phyloP scores from a whole-genome alignment of 805 yeast genomes.

The Cyberlindnera mycetangii region DNA sequence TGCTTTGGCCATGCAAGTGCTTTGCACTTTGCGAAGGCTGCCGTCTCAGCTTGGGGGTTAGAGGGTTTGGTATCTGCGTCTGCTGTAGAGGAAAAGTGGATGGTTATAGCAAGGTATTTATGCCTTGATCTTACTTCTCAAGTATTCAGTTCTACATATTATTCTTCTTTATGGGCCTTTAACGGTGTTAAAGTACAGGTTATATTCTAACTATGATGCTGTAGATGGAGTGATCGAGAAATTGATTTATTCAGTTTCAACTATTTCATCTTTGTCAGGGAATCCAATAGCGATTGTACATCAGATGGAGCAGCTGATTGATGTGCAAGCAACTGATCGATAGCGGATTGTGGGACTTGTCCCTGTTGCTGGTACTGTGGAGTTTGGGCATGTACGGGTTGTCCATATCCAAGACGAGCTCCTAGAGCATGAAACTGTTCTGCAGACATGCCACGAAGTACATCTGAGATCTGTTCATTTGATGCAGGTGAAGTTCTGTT shows the following conservation, averaged over 20 bases:
- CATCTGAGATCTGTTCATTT: conserved; percentile 1
- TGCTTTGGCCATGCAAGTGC: conserved; percentile 93
- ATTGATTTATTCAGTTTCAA: too few relatives aligned
- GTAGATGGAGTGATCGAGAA: too few relatives aligned
- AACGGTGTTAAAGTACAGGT: too few relatives aligned
- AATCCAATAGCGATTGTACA: conserved; percentile 37
- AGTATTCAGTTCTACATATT: too few relatives aligned
- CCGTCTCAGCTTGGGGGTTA: conserved; percentile 64
- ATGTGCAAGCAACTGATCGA: conserved; percentile 5
- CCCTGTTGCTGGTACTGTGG: conserved; percentile 20
- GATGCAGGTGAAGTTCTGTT: conserved; percentile 1
- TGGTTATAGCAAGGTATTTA: conserved; percentile 40
- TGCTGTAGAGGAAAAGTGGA: conserved; percentile 78
- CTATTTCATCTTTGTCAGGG: conserved; percentile 32
- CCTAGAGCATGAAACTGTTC: conserved; percentile 11
- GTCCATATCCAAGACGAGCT: conserved; percentile 8
- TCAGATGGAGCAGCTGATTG: conserved; percentile 14
- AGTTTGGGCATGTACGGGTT: conserved; percentile 11
- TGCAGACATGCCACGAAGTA: conserved; percentile 7
- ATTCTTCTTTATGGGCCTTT: too few relatives aligned
- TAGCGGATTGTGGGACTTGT: conserved; percentile 10
- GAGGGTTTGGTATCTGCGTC: conserved; percentile 77
- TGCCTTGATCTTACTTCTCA: conserved; percentile 28
- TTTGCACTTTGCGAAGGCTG: conserved; percentile 86
- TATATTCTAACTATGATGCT: too few relatives aligned